phyloP scores from a whole-genome alignment of 495 filamentous ascomycete genomes.

The Mycothermus thermophilus region DNA sequence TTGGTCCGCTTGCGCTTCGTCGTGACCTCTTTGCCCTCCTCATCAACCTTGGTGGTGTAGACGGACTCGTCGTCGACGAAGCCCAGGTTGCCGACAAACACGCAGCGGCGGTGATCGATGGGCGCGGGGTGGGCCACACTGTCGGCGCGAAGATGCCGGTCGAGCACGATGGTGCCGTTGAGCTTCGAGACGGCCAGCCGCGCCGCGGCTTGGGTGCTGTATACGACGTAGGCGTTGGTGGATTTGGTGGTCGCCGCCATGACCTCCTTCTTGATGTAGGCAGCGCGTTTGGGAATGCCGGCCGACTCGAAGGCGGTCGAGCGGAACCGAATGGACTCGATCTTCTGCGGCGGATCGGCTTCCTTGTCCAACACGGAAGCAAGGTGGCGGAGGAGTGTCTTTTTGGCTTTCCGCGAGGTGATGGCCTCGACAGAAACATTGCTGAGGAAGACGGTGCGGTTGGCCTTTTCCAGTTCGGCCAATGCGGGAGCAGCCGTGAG shows the following conservation, averaged over 20 bases:
- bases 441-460: constrained; percentile 81
- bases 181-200: constrained; percentile 61
- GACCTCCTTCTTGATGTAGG: constrained; percentile 68
- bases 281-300: constrained; percentile 76
- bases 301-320: constrained; percentile 68
- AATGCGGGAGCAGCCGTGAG: constrained; percentile 27
- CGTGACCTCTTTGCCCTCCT: constrained; percentile 27
- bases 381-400: constrained; percentile 55
- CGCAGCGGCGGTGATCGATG: constrained; percentile 72
- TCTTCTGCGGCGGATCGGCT: constrained; percentile 43
- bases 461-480: constrained; percentile 66
- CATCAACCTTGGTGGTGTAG: constrained; percentile 45
- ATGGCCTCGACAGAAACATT: constrained; percentile 78
- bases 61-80: constrained; percentile 78
- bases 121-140: constrained; percentile 74
- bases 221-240: constrained; percentile 90
- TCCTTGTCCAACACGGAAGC: constrained; percentile 35
- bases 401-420: constrained; percentile 65
- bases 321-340: constrained; percentile 85
- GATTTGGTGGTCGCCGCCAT: constrained; percentile 82
- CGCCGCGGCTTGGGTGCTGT: constrained; percentile 55
- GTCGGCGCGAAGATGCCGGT: constrained; percentile 83
- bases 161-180: constrained; percentile 73
- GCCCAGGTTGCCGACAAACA: constrained; percentile 93
- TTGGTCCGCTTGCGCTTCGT: constrained; percentile 52